These are phyloP conservation scores for Fraxinus floribunda DNA, from an alignment of 305 asterid genomes.

Conservation along the genomic window DNA sequence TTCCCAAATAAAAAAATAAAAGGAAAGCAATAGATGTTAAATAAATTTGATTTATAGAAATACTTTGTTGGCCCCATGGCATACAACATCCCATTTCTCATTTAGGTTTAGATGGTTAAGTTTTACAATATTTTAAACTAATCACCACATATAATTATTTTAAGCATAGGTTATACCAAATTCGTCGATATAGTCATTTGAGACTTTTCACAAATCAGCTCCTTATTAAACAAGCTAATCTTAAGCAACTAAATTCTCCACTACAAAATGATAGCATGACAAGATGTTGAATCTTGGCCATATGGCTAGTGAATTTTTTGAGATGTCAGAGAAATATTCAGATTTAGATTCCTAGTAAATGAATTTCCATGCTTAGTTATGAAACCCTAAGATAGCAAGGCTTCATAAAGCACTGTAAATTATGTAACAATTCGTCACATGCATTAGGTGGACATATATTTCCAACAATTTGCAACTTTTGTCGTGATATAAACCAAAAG, in stretches of 20 bases:
- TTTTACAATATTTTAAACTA: not conserved
- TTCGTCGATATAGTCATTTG: not conserved
- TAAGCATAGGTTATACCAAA: not conserved
- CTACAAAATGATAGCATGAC: not conserved
- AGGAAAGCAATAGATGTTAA: not conserved
- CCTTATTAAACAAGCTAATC: not conserved
- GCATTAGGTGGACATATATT: not conserved
- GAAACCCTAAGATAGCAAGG: not conserved
- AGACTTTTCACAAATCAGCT: not conserved
- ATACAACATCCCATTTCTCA: not conserved
- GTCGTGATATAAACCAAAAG: not conserved
- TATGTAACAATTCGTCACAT: not conserved
- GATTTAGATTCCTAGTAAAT: not conserved
- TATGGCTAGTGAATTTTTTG: not conserved
- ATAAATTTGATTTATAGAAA: not conserved
- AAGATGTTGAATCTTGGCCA: not conserved
- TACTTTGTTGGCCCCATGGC: not conserved
- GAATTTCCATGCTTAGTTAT: not conserved
- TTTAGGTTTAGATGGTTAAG: not conserved
- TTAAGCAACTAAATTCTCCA: not conserved
- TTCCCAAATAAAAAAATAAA: not conserved
- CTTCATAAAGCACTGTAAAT: not conserved
- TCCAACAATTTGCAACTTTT: not conserved
- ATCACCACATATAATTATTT: not conserved
- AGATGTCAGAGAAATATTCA: not conserved